phyloP scores from a whole-genome alignment of 129 eudicot species.

The Centella asiatica region DNA sequence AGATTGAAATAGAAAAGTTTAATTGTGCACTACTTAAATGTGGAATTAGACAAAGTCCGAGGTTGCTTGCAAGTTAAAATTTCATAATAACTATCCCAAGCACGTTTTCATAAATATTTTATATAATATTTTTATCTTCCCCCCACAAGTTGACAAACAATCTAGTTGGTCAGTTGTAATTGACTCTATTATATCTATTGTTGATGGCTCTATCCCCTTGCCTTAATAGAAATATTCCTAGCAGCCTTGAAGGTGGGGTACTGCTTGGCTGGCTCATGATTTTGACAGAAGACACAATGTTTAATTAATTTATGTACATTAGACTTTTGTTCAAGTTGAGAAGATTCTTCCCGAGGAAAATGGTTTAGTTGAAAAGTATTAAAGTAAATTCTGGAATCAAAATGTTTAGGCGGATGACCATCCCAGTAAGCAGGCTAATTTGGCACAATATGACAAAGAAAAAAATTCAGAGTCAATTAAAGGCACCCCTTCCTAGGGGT shows the following conservation, averaged over 20 bases:
- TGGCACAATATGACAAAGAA: too few species aligned
- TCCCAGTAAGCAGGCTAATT: too few species aligned
- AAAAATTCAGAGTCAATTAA: too few species aligned
- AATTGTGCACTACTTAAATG: neutral
- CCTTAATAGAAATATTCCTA: neutral
- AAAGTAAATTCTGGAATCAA: neutral
- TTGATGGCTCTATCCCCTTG: neutral
- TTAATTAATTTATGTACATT: neutral
- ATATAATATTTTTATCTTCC: too few species aligned
- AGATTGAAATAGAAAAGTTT: neutral
- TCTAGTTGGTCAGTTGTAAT: neutral
- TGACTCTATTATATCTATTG: neutral
- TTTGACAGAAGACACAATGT: neutral
- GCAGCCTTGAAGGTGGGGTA: slow-evolving; percentile 4
- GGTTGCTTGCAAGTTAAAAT: neutral
- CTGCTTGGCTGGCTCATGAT: slow-evolving; percentile 1
- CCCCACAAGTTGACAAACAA: neutral
- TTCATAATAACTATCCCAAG: too few species aligned
- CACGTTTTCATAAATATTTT: neutral
- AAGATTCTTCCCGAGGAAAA: neutral
- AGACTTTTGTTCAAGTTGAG: neutral
- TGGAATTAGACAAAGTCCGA: neutral
- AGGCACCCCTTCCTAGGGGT: too few species aligned
- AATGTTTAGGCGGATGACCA: too few species aligned
- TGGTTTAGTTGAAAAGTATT: slow-evolving; percentile 5